A percentile compares a stretch with the other conserved stretches of the same genome.
These are phyloP conservation scores for Sphagnurus paluster DNA, from an alignment of 1,284 basidiomycete genomes.

Conservation along the genomic window DNA sequence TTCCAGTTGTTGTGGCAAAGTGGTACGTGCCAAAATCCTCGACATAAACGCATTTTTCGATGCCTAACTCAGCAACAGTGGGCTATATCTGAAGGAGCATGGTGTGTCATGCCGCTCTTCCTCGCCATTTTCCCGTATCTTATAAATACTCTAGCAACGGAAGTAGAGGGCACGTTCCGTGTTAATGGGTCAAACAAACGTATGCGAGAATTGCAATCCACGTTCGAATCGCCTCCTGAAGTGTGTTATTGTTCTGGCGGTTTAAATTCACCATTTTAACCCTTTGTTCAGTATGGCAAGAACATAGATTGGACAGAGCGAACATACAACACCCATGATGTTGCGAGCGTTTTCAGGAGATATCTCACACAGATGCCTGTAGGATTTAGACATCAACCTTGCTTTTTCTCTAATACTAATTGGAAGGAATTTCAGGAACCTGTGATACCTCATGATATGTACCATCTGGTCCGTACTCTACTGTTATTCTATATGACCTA, in stretches of 20 bases:
- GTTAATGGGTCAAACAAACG: constrained; percentile 92
- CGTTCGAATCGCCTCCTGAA: constrained; percentile 87
- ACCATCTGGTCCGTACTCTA: constrained; percentile 69
- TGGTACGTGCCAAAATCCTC: constrained; percentile 59
- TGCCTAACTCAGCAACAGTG: constrained; percentile 47
- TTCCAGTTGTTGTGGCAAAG: constrained; percentile 97
- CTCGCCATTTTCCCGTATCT: constrained; percentile 8
- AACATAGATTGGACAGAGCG: constrained; percentile 87
- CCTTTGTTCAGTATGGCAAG: constrained; percentile 78
- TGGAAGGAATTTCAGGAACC: constrained; percentile 71
- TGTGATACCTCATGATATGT: constrained; percentile 87
- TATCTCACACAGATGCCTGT: constrained; percentile 97
- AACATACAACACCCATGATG: constrained; percentile 91
- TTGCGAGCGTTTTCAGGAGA: constrained; percentile 93
- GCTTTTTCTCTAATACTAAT: not conserved
- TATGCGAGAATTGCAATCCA: constrained; percentile 91
- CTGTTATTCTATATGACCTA: constrained; percentile 9
- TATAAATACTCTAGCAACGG: constrained; percentile 63
- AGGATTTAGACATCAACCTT: constrained; percentile 28
- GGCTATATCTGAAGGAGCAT: constrained; percentile 89
- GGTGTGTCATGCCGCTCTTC: constrained; percentile 44
- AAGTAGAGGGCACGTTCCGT: constrained; percentile 95
- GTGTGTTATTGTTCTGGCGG: constrained; percentile 46
- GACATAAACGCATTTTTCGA: not conserved
- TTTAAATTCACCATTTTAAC: not conserved